These are phyloP conservation scores for Tolypocladium endophyticum DNA, from an alignment of 2,329 filamentous ascomycete species.

Conservation along the genomic window DNA sequence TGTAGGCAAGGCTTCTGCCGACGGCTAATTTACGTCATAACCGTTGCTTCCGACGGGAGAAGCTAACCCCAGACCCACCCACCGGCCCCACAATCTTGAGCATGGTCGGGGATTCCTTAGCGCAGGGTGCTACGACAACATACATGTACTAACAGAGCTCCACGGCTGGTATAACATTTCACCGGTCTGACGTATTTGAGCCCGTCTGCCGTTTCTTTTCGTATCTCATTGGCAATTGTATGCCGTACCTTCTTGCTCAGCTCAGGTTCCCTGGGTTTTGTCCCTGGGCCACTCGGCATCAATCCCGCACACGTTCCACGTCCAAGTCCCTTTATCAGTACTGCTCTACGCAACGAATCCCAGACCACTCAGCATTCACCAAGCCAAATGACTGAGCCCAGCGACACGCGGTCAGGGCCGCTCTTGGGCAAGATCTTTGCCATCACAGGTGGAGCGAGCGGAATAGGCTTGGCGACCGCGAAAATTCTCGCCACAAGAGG, in stretches of 20 bases:
- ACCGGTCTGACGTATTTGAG: not conserved
- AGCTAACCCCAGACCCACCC: not conserved
- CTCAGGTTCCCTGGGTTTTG: not conserved
- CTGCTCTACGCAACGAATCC: not conserved
- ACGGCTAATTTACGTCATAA: not conserved
- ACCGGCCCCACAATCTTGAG: not conserved
- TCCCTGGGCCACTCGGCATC: not conserved
- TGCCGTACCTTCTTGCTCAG: not conserved
- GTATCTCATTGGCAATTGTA: not conserved
- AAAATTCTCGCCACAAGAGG: conserved; percentile 24
- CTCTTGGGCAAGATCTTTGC: conserved; percentile 15
- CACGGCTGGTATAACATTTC: not conserved
- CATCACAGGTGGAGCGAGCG: conserved; percentile 21
- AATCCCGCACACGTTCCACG: not conserved
- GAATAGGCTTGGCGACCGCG: conserved; percentile 30
- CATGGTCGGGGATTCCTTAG: not conserved
- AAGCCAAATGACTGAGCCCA: not conserved
- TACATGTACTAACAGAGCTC: too few species aligned
- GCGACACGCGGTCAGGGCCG: not conserved
- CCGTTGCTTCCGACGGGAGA: not conserved
- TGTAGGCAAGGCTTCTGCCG: not conserved
- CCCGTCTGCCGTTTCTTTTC: not conserved
- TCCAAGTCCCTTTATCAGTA: not conserved
- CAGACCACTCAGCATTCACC: not conserved
- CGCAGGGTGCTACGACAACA: not conserved